Conservation (phyloP, 2,329 filamentous ascomycete species). For the Penicillium rolfsii region DNA sequence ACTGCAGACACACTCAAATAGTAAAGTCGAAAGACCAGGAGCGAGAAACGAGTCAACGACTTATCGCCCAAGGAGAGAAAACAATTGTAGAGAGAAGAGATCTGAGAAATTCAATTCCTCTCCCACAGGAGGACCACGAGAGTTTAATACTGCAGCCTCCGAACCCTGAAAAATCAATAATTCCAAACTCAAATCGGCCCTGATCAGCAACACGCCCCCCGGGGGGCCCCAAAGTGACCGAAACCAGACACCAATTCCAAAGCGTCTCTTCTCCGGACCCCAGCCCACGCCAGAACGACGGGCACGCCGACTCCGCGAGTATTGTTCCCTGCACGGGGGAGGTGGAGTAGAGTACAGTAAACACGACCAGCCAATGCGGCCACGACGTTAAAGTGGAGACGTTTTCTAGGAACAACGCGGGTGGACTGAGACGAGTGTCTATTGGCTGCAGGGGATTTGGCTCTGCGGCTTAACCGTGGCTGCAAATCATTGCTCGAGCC, state of each 20-base stretch:
- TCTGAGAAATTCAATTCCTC: not conserved
- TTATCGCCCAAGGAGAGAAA: slow-evolving; percentile 6
- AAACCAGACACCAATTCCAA: slow-evolving; percentile 5
- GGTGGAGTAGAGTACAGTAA: not conserved
- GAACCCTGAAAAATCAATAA: slow-evolving; percentile 1
- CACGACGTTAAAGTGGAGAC: not conserved
- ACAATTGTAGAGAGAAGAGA: not conserved
- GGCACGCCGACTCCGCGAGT: not conserved
- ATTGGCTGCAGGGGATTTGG: slow-evolving; percentile 3
- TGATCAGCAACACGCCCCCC: slow-evolving; percentile 2
- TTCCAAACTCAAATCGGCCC: not conserved
- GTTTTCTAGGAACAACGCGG: not conserved
- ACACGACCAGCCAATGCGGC: slow-evolving; percentile 11
- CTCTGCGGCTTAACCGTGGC: slow-evolving; percentile 11
- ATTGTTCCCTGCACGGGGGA: not conserved
- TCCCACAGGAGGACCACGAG: not conserved
- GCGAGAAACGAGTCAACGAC: slow-evolving; percentile 8
- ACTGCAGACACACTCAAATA: slow-evolving; percentile 8
- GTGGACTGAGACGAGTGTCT: not conserved
- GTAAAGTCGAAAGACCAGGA: not conserved
- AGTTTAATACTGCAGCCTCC: slow-evolving; percentile 14
- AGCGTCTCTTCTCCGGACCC: slow-evolving; percentile 3
- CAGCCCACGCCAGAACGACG: not conserved
- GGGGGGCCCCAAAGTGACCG: not conserved
- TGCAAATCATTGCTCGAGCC: slow-evolving; percentile 5